Evolutionary conservation across 768 basidiomycete genomes (phyloP), one percentile per base, ranked within the genome.

Genomic region (Mycena rosella): DNA sequence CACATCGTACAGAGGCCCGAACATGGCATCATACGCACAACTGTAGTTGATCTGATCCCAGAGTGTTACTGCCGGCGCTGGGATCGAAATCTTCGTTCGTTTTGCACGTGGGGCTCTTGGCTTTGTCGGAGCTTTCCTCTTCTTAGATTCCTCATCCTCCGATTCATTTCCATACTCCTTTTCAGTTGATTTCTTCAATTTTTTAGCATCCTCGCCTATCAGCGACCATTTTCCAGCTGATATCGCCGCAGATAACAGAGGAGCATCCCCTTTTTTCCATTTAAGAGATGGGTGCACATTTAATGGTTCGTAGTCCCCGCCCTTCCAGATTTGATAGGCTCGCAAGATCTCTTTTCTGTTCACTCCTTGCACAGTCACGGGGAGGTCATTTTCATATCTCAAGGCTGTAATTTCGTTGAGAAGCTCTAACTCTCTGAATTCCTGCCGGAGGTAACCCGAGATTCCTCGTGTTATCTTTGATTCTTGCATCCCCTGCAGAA

Each of bases 391-490:
- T 38, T 71, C 24, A 63, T 75, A 81, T 30, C 58, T 30, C 15
- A 77, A 32, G 1, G 48, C 49, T 0, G 78, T 80, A 8, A 83
- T 78, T 20, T 80, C 77, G 74, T 82, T 78, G 5, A 82, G 66
- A 0, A 81, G 8, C 32, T 81, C 78, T 0, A 81, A 60, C 36
- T 81, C 76, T 17, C 79, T 17, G 51, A 80, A 78, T 55, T 81
- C 80, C 60, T 81, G 78, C 24, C 78, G 53, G 2, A 82, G 63
- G 18, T 67, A 68, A 5, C 79, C 76, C 2, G 73, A 63, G 11
- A 74, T 72, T 3, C 74, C 73, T 15, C 72, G 70, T 17, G 70
- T 76, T 2, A 82, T 76, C 69, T 69, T 72, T 5, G 22, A 38
- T 6, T 34, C 9, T 24, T 76, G 68, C 62, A 79, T 76, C 67